These are phyloP conservation scores for Fusarium subglutinans DNA, from an alignment of 2,329 filamentous ascomycete genomes.

Conservation along the genomic window DNA sequence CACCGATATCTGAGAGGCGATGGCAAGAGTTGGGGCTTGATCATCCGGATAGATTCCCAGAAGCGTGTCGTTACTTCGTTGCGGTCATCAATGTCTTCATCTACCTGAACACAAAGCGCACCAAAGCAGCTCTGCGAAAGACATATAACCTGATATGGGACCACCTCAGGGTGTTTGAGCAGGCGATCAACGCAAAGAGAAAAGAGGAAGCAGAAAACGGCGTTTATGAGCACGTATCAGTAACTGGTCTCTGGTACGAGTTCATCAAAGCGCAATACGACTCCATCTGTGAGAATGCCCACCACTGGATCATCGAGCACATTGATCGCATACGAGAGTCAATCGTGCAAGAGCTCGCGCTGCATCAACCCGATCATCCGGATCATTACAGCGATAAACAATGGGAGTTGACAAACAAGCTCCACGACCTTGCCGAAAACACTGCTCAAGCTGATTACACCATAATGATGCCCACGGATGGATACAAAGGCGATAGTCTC, in stretches of 20 bases:
- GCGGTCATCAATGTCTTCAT: constrained; percentile 39
- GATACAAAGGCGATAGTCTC: constrained; percentile 38
- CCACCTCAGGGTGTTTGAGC: constrained; percentile 38
- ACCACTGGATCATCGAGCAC: constrained; percentile 40
- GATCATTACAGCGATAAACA: constrained; percentile 6
- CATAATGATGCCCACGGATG: constrained; percentile 44
- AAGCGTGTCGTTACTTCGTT: constrained; percentile 38
- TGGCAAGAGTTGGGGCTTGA: constrained; percentile 41
- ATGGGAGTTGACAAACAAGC: constrained; percentile 31
- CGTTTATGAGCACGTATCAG: not conserved
- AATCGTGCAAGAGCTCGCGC: constrained; percentile 5
- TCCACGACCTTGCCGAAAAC: constrained; percentile 39
- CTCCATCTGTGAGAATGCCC: constrained; percentile 30
- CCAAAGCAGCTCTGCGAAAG: constrained; percentile 32
- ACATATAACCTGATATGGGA: constrained; percentile 44
- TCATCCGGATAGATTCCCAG: constrained; percentile 30
- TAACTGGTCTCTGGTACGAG: constrained; percentile 40
- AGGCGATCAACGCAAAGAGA: constrained; percentile 37
- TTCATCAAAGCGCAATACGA: constrained; percentile 40
- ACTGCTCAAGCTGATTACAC: constrained; percentile 34
- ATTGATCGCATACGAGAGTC: constrained; percentile 35
- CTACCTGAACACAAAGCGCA: constrained; percentile 37
- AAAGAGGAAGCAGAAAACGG: not conserved
- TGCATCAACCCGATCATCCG: not conserved
- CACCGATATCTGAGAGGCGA: constrained; percentile 41